Percentiles rank a stretch among this genome's conserved stretches.
Conservation (phyloP, 345 rosid genomes). For the Cardiospermum halicacabum region DNA sequence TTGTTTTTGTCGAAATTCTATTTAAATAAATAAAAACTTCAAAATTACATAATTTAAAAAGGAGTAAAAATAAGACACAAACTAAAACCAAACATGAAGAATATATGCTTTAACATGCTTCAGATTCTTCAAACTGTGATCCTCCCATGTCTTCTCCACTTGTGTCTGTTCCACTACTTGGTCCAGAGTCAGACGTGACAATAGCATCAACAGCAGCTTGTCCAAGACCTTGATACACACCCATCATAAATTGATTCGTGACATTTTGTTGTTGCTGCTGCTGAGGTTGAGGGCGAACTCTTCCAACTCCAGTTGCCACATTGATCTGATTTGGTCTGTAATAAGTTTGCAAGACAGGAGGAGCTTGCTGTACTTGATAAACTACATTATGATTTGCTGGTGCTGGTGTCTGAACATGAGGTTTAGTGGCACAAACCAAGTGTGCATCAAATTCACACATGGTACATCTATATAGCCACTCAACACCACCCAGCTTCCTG, state of each 20-base stretch:
- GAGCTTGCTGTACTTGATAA: too few relatives aligned
- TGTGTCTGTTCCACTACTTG: neutral
- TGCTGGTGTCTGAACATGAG: neutral
- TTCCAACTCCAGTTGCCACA: neutral
- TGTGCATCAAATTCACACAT: conserved; percentile 43
- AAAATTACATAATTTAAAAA: too few relatives aligned
- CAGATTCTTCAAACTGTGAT: neutral
- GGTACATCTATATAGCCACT: conserved; percentile 44
- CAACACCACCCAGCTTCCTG: conserved; percentile 22
- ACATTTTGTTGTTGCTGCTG: neutral
- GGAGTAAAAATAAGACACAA: too few relatives aligned
- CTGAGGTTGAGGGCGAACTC: neutral
- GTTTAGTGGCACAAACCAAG: conserved; percentile 28
- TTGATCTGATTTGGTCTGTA: neutral
- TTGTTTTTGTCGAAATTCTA: too few relatives aligned
- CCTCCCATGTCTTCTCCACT: too few relatives aligned
- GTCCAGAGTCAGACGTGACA: neutral
- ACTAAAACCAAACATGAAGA: neutral
- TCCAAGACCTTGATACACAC: neutral
- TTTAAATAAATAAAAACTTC: too few relatives aligned
- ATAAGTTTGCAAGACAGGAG: neutral
- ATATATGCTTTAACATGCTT: neutral
- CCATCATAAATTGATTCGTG: neutral
- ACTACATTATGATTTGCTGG: neutral
- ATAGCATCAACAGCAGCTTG: neutral